Evolutionary conservation across 768 basidiomycete species (phyloP), one percentile per base, ranked within the genome.

Genomic region (Auricularia sp.): DNA sequence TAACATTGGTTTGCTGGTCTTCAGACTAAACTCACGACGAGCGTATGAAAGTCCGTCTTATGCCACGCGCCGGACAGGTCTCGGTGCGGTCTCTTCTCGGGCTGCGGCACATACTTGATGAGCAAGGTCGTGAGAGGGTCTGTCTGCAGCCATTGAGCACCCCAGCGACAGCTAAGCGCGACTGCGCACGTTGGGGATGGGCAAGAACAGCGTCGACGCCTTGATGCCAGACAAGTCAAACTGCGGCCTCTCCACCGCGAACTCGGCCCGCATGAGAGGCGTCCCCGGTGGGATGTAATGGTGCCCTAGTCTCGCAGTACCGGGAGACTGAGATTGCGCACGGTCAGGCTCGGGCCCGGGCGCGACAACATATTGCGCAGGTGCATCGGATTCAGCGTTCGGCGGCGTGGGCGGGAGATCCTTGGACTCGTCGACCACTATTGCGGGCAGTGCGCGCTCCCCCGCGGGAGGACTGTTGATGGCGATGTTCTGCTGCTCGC

Each of bases 101-200:
- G 84, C 58, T 88, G 84, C 75, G 83, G 79, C 70, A 92, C 87
- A 77, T 92, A 89, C 85, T 92, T 93, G 70, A 84, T 87, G 74
- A 94, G 78, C 61, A 92, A 82, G 54, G 85, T 86, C 78, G 83
- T 85, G 77, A 93, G 81, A 58, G 90, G 88, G 77, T 93, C 92
- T 65, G 89, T 92, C 91, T 94, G 61, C 68, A 72, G 67, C 62
- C 63, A 56, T 5, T 59, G 54, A 35, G 62, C 29, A 56, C 64
- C 58, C 62, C 35, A 36, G 65, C 35, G 68, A 21, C 14, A 51
- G 76, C 76, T 78, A 73, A 72, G 29, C 29, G 29, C 29, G 73
- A 79, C 72, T 77, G 83, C 89, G 84, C 82, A 93, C 91, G 78
- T 91, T 91, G 62, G 92, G 91, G 54, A 92, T 88, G n/a, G 91